Base-by-base conservation (phyloP, 495 filamentous ascomycete genomes). In the Cercophora newfieldiana region DNA sequence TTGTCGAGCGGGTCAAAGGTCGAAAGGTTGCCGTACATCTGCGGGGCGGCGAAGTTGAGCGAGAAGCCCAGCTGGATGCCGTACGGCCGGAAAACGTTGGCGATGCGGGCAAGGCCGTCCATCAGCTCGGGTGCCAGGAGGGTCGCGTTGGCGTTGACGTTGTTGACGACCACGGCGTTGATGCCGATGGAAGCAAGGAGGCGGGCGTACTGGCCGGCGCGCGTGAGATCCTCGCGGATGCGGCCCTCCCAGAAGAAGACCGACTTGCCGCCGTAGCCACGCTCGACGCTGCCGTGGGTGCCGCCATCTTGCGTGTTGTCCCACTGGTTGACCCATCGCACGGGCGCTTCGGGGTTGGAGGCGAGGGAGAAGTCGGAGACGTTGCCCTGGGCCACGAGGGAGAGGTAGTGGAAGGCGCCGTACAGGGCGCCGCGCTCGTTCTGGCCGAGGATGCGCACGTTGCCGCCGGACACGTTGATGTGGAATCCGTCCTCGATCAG, bases 281-380 rank as follows among this genome's bases (percentile, higher is more conserved):
- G 79, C 74, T 90, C 88, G 55, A 91, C 87, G 63, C 80, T 87
- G 24, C 89, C 89, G 59, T 61, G 59, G 1, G 59, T 61, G 25
- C 59, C 59, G 44, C 59, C 59, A 25, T 61, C 59, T 31, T 90
- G 85, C 74, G 90, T 78, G 66, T 92, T 90, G 72, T 91, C 87
- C 89, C 89, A 92, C 66, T 92, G 82, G 71, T 91, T 91, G 1
- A 87, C 82, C 88, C 88, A 91, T 66, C 89, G 81, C 50, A 91
- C 86, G 0, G 85, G 84, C 0, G 86, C 87, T 33, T 81, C 78
- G 0, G 89, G 88, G 65, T 84, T 90, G 3, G 81, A 80, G 5
- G 81, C 74, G 16, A 84, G 80, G 33, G 82, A 74, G 29, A 85
- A 81, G 19, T 81, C 71, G 3, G 84, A 81, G 66, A 87, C 82